Conservation (phyloP, 2,329 filamentous ascomycete genomes). For the Chalaropsis thielavioides region DNA sequence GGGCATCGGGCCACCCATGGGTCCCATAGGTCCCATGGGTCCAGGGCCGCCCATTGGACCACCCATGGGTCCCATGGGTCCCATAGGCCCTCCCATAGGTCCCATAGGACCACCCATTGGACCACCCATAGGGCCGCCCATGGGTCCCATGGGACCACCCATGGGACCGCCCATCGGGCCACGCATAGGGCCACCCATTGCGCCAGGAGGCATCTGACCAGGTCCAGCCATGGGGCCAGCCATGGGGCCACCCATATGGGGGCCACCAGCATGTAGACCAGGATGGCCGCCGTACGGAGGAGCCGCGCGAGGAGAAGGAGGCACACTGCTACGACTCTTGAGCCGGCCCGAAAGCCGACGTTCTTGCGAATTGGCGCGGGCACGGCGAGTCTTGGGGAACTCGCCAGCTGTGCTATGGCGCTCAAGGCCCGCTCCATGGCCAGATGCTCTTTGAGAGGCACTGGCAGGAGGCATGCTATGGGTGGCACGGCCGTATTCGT, state of each 20-base stretch:
- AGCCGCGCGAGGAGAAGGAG: constrained; percentile 14
- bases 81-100: constrained; percentile 9
- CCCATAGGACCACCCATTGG: constrained; percentile 10
- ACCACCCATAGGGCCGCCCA: constrained; percentile 9
- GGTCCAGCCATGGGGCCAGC: too few species aligned
- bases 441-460: constrained; percentile 2
- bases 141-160: constrained; percentile 8
- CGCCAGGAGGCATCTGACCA: too few species aligned
- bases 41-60: constrained; percentile 4
- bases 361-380: constrained; percentile 7
- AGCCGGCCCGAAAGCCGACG: constrained; percentile 9
- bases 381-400: constrained; percentile 14
- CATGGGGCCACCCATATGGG: not conserved
- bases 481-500: constrained; percentile 5
- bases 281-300: constrained; percentile 10
- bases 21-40: constrained; percentile 14
- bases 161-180: not conserved
- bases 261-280: not conserved
- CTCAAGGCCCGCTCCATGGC: constrained; percentile 3
- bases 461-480: constrained; percentile 8
- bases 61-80: constrained; percentile 6
- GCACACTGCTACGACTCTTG: constrained; percentile 13
- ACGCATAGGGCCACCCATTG: too few species aligned
- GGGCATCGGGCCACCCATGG: constrained; percentile 12
- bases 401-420: constrained; percentile 16